Conservation (phyloP, 2,329 filamentous ascomycete genomes). For the Calonectria pteridis region DNA sequence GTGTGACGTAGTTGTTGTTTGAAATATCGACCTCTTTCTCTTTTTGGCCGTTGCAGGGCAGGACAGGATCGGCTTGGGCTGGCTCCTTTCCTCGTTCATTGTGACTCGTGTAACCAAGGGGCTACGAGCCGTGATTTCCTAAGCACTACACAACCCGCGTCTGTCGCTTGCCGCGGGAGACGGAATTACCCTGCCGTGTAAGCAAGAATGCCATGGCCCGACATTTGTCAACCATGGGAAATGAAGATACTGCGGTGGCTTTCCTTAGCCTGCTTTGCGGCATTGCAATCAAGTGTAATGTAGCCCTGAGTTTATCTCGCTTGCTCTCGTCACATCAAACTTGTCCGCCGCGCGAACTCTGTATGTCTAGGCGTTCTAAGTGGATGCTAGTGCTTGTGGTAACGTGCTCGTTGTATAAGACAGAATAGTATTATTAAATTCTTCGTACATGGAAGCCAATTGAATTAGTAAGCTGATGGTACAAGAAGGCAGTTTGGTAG, state of each 20-base stretch:
- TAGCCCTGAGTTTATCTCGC: background rate
- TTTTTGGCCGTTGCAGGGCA: background rate
- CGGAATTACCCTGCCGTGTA: background rate
- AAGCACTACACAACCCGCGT: background rate
- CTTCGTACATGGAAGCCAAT: slow-evolving; percentile 19
- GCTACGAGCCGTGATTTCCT: background rate
- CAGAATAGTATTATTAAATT: slow-evolving; percentile 18
- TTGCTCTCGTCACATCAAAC: background rate
- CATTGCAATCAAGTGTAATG: background rate
- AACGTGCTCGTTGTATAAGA: background rate
- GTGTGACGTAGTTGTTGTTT: background rate
- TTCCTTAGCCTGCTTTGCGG: background rate
- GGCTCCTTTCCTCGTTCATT: background rate
- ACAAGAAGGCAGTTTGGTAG: slow-evolving; percentile 21
- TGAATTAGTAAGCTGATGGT: slow-evolving; percentile 17
- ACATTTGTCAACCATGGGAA: background rate
- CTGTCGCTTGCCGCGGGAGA: background rate
- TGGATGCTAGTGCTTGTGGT: background rate
- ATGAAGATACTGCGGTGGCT: background rate
- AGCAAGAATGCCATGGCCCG: background rate
- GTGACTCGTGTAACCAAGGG: background rate
- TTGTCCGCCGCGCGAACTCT: background rate
- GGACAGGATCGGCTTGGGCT: background rate
- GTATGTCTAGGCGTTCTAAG: background rate
- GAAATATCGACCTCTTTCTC: background rate